Base-by-base conservation (phyloP, 441 rosid species). In the Pelargonium citronellum region DNA sequence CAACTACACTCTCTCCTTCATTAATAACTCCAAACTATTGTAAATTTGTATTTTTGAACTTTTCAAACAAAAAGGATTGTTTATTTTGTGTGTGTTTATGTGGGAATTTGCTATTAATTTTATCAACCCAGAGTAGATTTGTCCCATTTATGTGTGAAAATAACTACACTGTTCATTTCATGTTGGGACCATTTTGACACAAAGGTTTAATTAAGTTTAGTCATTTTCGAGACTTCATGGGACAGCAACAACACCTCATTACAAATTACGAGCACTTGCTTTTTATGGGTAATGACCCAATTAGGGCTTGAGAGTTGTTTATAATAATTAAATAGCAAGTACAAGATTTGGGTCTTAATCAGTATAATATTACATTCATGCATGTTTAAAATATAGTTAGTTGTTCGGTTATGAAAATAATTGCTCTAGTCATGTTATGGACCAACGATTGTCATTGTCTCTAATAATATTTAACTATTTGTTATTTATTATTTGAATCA, bases 221-320 rank as follows among this genome's bases (percentile, higher is more conserved):
- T 51, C 58, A 51, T 51, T 51, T 51, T 51, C 58, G 15, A 13
- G 58, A n/a, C 58, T 51, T 13, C 7, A n/a, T 51, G 55, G 58
- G 19, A 51, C 58, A 51, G 5, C 58, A 51, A 51, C 58, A 51
- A 13, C n/a, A 51, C 58, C 58, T 51, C 58, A 24, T 24, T 24
- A 51, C 17, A n/a, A 51, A 11, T 51, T 51, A 51, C 5, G 58
- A 51, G 4, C 15, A 51, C 15, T 51, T 51, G 17, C 58, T 51
- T 51, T 51, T 51, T 51, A 51, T 51, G 58, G n/a, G 19, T n/a
- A n/a, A 51, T 51, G 58, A 51, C 30, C 58, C 58, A 51, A 9
- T n/a, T 51, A 51, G 58, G 58, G 58, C 58, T 51, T n/a, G n/a
- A 4, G 13, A 47, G 3, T 47, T 47, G n/a, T 47, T 47, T 47